Evolutionary conservation across 768 basidiomycete genomes (phyloP).

Genomic region (Lentinula lateritia): DNA sequence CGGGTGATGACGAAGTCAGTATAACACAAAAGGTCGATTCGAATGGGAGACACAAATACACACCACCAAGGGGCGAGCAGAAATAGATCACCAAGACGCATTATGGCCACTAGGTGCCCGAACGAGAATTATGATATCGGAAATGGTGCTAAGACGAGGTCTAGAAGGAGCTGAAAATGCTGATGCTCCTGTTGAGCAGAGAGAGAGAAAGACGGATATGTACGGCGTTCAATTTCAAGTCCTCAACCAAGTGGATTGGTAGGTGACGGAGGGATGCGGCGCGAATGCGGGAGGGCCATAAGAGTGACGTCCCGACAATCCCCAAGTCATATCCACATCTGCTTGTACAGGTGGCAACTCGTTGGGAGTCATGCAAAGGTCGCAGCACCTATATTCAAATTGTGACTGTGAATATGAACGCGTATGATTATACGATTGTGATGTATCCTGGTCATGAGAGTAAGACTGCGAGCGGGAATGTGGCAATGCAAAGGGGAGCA

Average conservation of each 20-base stretch:
- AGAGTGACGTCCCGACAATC: constrained; percentile 33
- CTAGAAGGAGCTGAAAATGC: constrained; percentile 14
- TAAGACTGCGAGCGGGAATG: constrained; percentile 56
- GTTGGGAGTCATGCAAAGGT: constrained; percentile 36
- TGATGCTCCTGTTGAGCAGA: constrained; percentile 22
- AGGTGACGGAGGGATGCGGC: constrained; percentile 34
- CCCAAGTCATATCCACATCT: constrained; percentile 39
- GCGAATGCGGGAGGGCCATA: constrained; percentile 37
- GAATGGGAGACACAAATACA: constrained; percentile 27
- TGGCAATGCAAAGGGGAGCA: constrained; percentile 28
- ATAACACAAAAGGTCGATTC: constrained; percentile 20
- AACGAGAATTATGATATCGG: constrained; percentile 15
- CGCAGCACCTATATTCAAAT: constrained; percentile 47
- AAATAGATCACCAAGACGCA: constrained; percentile 20
- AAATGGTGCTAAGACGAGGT: constrained; percentile 13
- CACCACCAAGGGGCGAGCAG: constrained; percentile 15
- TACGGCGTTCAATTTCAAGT: constrained; percentile 25
- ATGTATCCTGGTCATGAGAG: constrained; percentile 43
- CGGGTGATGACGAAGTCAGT: constrained; percentile 2
- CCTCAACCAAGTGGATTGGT: constrained; percentile 47
- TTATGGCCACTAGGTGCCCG: constrained; percentile 9
- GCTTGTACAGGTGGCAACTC: constrained; percentile 28
- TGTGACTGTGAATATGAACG: constrained; percentile 58
- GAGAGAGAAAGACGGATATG: constrained; percentile 11
- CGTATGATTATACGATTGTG: constrained; percentile 40